A percentile compares a stretch with the other conserved stretches of the same genome.
Conservation (phyloP, 495 filamentous ascomycete species). For the Lentithecium fluviatile region DNA sequence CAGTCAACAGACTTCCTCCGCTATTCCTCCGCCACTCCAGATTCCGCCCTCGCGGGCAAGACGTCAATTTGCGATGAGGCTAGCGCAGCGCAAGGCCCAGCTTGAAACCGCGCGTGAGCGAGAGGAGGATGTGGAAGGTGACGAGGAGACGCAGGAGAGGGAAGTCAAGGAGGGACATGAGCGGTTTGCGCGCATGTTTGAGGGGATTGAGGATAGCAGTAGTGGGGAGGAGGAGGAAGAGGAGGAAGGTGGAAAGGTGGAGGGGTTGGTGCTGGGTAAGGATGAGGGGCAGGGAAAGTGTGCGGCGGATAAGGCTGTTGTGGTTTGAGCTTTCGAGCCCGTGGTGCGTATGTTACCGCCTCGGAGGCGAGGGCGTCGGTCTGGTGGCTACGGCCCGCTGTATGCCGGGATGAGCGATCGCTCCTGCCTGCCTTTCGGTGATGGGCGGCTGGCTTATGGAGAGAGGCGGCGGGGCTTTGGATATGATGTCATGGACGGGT, state of each 20-base stretch:
- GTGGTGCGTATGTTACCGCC: no score
- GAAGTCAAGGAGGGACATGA: constrained; percentile 18
- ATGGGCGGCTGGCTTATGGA: no score
- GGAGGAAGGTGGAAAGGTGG: background rate
- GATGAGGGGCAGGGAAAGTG: no score
- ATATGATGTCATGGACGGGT: no score
- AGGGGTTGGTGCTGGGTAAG: no score
- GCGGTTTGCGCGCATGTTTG: constrained; percentile 25
- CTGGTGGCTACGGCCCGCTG: no score
- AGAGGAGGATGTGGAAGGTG: constrained; percentile 19
- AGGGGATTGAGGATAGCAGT: constrained; percentile 25
- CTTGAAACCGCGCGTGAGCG: constrained; percentile 14
- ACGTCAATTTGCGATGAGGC: constrained; percentile 75
- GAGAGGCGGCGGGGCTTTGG: no score
- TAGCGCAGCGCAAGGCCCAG: constrained; percentile 62
- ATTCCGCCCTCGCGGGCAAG: constrained; percentile 83
- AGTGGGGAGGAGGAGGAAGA: constrained; percentile 7
- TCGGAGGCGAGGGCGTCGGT: no score
- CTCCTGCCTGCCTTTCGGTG: no score
- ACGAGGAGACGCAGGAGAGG: constrained; percentile 6
- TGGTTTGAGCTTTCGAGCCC: no score
- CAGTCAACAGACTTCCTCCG: constrained; percentile 49
- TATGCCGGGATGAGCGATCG: no score
- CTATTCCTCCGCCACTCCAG: constrained; percentile 66
- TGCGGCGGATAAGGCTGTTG: no score